Base-by-base conservation (phyloP, 1,284 basidiomycete genomes). In the Fomitiporia mediterranea region DNA sequence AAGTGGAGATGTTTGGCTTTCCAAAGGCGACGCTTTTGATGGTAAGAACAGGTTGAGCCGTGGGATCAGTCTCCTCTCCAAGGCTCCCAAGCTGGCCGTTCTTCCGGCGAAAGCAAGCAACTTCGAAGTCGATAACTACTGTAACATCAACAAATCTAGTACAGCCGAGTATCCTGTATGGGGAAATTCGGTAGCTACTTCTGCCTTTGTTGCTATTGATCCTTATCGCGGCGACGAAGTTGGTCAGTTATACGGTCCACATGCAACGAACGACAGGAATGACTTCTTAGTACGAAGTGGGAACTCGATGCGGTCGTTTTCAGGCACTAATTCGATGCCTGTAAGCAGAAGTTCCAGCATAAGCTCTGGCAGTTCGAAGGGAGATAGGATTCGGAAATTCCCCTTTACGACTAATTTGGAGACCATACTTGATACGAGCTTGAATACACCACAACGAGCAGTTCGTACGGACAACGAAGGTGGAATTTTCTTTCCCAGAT, bases 1-100 rank as follows among this genome's bases (percentile, higher is more conserved):
- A 47, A 84, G 83, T 62, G 82, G 82, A 25, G 84, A 88, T 62
- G 78, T 87, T 23, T 86, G 85, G 85, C 66, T 87, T 60, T 65
- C 76, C 6, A 83, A 84, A 55, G 83, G 84, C 15, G 79, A 86
- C 59, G 85, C 84, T 7, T 69, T 83, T 23, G 82, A 83, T 54
- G 81, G 82, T 0, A 84, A 81, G 67, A 70, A 70, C 57, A 83
- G 80, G 63, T 60, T 86, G 35, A 73, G 77, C 46, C 79, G 84
- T 30, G 82, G 81, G 2, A 61, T 86, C 23, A 76, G 74, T 9
- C 74, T 87, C 68, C 75, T 88, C 34, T 69, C 74, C 6, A 77
- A 83, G 13, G 74, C 74, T 48, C 85, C 85, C 32, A 83, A 82
- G 65, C 76, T 89, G 2, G 80, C 83, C 3, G 81, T 87, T 32